Evolutionary conservation across 768 basidiomycete species (phyloP), one percentile per base, ranked within the genome.

Genomic region (Hygrocybe punicea): DNA sequence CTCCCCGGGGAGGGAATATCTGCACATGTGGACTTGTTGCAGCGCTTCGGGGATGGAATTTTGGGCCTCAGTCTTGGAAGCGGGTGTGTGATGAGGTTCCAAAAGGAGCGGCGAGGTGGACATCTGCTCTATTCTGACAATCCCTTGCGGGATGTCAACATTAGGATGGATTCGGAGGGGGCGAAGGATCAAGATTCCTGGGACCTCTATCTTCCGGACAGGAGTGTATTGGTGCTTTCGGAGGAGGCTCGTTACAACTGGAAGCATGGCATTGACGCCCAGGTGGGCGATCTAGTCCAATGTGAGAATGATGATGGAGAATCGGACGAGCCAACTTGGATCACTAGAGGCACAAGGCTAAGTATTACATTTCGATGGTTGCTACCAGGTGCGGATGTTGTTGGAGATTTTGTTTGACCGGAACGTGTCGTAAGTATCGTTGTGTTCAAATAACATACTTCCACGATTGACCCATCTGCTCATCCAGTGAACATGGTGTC

Each of bases 281-380:
- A 81, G 52, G 72, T 62, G 36, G 75, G 78, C 37, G 93, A 95
- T 67, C 71, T 77, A 54, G 87, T 94, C 16, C 71, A 77, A 65
- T 54, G 57, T 45, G 59, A 63, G 21, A 58, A 29, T 29, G 29
- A 8, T 29, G 29, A 57, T 35, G 60, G 49, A 6, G 64, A 63
- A 8, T 63, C 57, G 29, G 67, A 55, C 14, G 62, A 57, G 10
- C 33, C 60, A 1, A 53, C 63, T 36, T 77, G 81, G 76, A 71
- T 87, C 9, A 69, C 76, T 57, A 76, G 90, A 50, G 78, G 78
- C 4, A 69, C 77, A 29, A 78, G 87, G 53, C 73, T 96, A 61
- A 95, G 92, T 66, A 78, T 95, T 51, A 98, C 93, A 6, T 87
- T 91, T 67, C 79, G 93, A 53, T 93, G 92, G 89, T 72, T 96